Evolutionary conservation across 371 early-diverging fungal genomes (phyloP).

Genomic region (Mortierella sp.): DNA sequence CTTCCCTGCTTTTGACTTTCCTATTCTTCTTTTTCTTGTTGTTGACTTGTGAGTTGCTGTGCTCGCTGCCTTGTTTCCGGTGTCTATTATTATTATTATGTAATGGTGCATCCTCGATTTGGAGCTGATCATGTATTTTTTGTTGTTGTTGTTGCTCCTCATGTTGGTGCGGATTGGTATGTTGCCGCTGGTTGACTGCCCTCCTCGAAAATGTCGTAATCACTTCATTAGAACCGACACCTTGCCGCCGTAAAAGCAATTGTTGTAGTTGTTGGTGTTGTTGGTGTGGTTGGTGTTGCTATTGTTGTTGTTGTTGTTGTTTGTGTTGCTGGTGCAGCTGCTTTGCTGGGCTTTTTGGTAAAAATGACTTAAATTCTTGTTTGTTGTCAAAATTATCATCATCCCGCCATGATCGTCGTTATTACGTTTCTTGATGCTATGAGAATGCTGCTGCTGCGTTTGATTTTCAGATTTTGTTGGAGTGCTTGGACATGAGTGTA

Average conservation of each 20-base stretch:
- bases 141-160: background rate
- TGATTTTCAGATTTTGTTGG: background rate
- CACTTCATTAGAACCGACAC: background rate
- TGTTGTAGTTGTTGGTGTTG: background rate
- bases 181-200: background rate
- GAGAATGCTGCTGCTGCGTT: background rate
- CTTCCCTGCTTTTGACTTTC: background rate
- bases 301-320: background rate
- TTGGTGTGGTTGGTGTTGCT: background rate
- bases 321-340: background rate
- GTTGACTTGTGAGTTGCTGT: background rate
- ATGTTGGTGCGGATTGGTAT: conserved; percentile 12
- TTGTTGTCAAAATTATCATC: no score
- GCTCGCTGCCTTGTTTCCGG: background rate
- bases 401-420: background rate
- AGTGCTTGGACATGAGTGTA: conserved; percentile 6
- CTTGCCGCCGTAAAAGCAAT: conserved; percentile 3
- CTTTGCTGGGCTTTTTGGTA: background rate
- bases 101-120: background rate
- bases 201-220: conserved; percentile 6
- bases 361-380: no score
- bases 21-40: background rate
- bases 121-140: background rate
- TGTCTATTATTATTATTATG: background rate
- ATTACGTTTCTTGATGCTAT: background rate